These are phyloP conservation scores for Rhodomyrtus tomentosa DNA, from an alignment of 345 rosid genomes.

Conservation along the genomic window DNA sequence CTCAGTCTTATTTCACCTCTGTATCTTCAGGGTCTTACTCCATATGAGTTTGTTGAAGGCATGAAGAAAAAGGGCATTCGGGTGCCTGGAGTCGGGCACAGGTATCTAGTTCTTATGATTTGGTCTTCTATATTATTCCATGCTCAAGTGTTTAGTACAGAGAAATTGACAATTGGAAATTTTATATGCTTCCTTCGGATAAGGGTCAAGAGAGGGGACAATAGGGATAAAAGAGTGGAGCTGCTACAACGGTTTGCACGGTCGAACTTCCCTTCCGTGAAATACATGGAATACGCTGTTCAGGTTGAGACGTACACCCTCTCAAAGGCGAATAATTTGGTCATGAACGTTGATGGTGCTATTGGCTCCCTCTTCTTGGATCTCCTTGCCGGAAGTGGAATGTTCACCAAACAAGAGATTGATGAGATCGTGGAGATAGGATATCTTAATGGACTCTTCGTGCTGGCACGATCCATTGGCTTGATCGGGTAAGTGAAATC, in stretches of 20 bases:
- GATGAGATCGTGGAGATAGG: slow-evolving; percentile 86
- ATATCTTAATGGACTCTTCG: slow-evolving; percentile 86
- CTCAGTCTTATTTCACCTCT: background rate
- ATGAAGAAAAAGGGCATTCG: slow-evolving; percentile 99
- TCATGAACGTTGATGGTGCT: slow-evolving; percentile 83
- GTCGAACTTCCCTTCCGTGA: slow-evolving; percentile 84
- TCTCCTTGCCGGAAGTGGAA: slow-evolving; percentile 86
- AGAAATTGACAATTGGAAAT: background rate
- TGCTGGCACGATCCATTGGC: slow-evolving; percentile 88
- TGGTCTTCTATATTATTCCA: background rate
- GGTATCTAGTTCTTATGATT: slow-evolving; percentile 20
- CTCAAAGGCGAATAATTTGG: slow-evolving; percentile 76
- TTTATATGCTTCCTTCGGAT: background rate
- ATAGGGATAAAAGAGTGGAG: slow-evolving; percentile 92
- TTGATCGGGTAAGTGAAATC: slow-evolving; percentile 55
- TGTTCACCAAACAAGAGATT: slow-evolving; percentile 89
- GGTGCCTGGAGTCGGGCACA: slow-evolving; percentile 96
- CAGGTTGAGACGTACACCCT: slow-evolving; percentile 82
- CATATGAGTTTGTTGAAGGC: slow-evolving; percentile 85
- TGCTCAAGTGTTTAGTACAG: background rate
- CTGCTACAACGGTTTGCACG: slow-evolving; percentile 75
- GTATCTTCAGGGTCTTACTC: slow-evolving; percentile 54
- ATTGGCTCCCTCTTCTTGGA: slow-evolving; percentile 94
- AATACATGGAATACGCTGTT: slow-evolving; percentile 89
- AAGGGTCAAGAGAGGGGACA: slow-evolving; percentile 97